Base-by-base conservation (phyloP, 2,329 filamentous ascomycete genomes). In the Orbilia ellipsospora region DNA sequence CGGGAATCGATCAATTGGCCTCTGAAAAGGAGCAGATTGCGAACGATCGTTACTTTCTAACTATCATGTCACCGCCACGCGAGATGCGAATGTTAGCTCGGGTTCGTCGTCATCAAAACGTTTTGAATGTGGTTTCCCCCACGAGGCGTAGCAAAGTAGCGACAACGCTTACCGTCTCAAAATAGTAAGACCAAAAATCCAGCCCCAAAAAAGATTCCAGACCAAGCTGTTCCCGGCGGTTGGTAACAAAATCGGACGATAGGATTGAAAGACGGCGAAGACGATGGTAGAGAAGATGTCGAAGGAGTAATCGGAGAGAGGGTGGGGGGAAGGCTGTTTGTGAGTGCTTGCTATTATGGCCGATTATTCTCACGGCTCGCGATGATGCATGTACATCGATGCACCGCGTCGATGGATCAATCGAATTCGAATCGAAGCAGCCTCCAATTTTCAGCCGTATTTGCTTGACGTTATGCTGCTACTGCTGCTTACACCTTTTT, bases 301-400 rank as follows among this genome's bases (percentile, higher is more conserved):
- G 31, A 6, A 10, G 5, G 10, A 36, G 31, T 10, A 36, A 6
- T 36, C 31, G 31, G 31, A 48, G 44, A 18, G 13, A 12, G 44
- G 44, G 44, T 16, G 42, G 16, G 44, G 16, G 44, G 8, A n/a
- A n/a, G 44, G 8, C 44, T n/a, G 44, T 6, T 18, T n/a, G 44
- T 48, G 6, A 7, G 13, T n/a, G 31, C 13, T 48, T 48, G 16
- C 16, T 44, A 62, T 54, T 51, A 59, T 56, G 56, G 45, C 52
- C 23, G 52, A 57, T 56, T 59, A 61, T 12, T 31, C 42, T 20
- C 20, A 10, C 57, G 55, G 65, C 59, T 51, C 52, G 63, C 69
- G 52, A 70, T 44, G 56, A 42, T 52, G 52, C 61, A 51, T 61
- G 50, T 36, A 6, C 31, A 6, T 36, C 31, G 31, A 36, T 36